Conservation (phyloP, 2,329 filamentous ascomycete species). For the Berkeleyomyces basicola region DNA sequence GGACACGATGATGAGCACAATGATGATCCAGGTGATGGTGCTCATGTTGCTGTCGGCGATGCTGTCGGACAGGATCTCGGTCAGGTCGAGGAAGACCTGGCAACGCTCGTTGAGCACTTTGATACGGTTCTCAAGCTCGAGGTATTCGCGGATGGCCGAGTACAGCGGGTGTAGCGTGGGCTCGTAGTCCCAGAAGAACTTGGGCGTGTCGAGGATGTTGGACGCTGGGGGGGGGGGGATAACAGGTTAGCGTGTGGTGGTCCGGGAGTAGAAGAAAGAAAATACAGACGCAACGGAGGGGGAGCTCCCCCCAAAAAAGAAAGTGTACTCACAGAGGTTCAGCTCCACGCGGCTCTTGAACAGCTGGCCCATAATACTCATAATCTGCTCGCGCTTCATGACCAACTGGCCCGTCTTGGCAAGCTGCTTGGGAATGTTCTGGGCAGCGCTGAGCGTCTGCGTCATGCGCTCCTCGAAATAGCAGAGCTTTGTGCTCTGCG, state of each 20-base stretch:
- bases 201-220: constrained; percentile 89
- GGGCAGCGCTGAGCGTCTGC: constrained; percentile 80
- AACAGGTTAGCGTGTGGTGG: neutral
- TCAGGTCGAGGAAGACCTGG: constrained; percentile 87
- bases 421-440: constrained; percentile 77
- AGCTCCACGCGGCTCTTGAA: constrained; percentile 95
- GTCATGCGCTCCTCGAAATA: constrained; percentile 96
- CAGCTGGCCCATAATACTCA: constrained; percentile 74
- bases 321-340: constrained; percentile 63
- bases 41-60: constrained; percentile 95
- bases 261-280: neutral
- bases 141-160: constrained; percentile 84
- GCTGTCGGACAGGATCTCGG: constrained; percentile 82
- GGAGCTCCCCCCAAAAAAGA: neutral
- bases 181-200: constrained; percentile 97
- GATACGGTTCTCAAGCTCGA: constrained; percentile 91
- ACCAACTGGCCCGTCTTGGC: constrained; percentile 80
- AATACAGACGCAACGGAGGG: neutral
- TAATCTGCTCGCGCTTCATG: constrained; percentile 82
- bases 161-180: constrained; percentile 91
- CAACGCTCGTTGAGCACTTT: constrained; percentile 95
- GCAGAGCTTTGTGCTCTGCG: constrained; percentile 89
- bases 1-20: constrained; percentile 76
- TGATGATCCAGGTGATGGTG: constrained; percentile 93
- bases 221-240: constrained; percentile 43